Percentiles rank a stretch among this genome's conserved stretches.
Evolutionary conservation across 768 basidiomycete genomes (phyloP).

Genomic region (Boletellus emodensis): DNA sequence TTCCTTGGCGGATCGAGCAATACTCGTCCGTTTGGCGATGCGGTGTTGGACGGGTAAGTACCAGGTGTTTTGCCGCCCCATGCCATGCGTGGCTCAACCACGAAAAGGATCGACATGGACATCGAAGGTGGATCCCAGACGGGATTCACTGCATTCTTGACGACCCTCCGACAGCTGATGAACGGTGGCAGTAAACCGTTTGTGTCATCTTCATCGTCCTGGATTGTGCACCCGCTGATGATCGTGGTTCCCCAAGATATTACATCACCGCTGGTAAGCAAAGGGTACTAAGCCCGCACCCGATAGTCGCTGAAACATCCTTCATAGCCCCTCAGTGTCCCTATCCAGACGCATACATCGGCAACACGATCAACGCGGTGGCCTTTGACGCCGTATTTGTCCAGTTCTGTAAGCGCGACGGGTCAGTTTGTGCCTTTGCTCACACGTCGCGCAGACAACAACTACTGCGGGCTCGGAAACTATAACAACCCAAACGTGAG

Average conservation of each 20-base stretch:
- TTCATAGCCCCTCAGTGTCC: conserved; percentile 40
- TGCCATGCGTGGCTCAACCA: not conserved
- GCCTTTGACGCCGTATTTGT: conserved; percentile 49
- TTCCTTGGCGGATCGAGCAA: conserved; percentile 63
- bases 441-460: conserved; percentile 37
- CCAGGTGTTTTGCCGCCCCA: not conserved
- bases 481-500: conserved; percentile 45
- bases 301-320: not conserved
- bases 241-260: conserved; percentile 28
- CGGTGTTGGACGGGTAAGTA: conserved; percentile 65
- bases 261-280: conserved; percentile 39
- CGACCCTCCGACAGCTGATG: conserved; percentile 30
- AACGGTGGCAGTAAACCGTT: conserved; percentile 24
- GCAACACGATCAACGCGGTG: conserved; percentile 38
- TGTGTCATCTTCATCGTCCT: conserved; percentile 1
- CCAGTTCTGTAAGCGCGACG: conserved; percentile 38
- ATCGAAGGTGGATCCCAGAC: conserved; percentile 42
- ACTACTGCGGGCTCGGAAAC: conserved; percentile 40
- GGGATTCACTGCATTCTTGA: conserved; percentile 31
- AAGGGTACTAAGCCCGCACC: not conserved
- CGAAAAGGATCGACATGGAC: conserved; percentile 41
- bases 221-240: conserved; percentile 1
- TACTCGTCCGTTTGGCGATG: conserved; percentile 68
- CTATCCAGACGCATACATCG: conserved; percentile 46
- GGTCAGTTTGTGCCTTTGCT: not conserved